Percentiles rank a stretch among this genome's conserved stretches.
phyloP scores from a whole-genome alignment of 2,329 filamentous ascomycete species.

The Phyllosticta citribraziliensis region DNA sequence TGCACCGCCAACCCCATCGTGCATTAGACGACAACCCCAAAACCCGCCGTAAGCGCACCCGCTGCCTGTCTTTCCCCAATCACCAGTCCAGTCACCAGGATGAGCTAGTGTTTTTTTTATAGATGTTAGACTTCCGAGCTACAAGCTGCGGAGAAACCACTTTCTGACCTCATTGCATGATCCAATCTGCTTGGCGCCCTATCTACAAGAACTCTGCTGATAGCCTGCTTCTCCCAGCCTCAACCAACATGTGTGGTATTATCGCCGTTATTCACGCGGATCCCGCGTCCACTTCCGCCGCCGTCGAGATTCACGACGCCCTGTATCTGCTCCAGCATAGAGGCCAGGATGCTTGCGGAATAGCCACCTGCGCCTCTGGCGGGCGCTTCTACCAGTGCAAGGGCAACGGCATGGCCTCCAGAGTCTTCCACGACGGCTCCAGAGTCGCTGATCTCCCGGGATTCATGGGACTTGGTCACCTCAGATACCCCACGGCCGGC shows the following conservation, averaged over 20 bases:
- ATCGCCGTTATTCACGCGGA: slow-evolving; percentile 40
- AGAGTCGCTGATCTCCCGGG: slow-evolving; percentile 67
- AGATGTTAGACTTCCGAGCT: slow-evolving; percentile 38
- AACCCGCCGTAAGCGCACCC: neutral
- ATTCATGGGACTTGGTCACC: slow-evolving; percentile 76
- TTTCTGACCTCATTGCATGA: slow-evolving; percentile 10
- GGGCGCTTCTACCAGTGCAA: slow-evolving; percentile 84
- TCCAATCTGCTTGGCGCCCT: neutral
- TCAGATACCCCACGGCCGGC: slow-evolving; percentile 84
- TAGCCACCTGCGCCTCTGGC: slow-evolving; percentile 62
- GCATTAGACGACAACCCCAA: neutral
- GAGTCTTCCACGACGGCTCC: slow-evolving; percentile 73
- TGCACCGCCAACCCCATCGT: neutral
- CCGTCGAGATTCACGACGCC: slow-evolving; percentile 36
- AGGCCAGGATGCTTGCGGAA: slow-evolving; percentile 82
- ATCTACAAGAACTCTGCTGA: neutral
- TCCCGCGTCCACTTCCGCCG: slow-evolving; percentile 26
- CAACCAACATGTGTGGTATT: slow-evolving; percentile 40
- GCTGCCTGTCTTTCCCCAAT: neutral
- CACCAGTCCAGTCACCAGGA: slow-evolving; percentile 9
- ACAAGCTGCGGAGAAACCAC: slow-evolving; percentile 13
- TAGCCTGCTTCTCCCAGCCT: slow-evolving; percentile 1
- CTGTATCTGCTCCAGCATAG: slow-evolving; percentile 41
- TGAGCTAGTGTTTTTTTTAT: slow-evolving; percentile 16
- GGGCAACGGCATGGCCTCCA: slow-evolving; percentile 77